phyloP scores from a whole-genome alignment of 2,329 filamentous ascomycete genomes.

The Verticillium tricorpus region DNA sequence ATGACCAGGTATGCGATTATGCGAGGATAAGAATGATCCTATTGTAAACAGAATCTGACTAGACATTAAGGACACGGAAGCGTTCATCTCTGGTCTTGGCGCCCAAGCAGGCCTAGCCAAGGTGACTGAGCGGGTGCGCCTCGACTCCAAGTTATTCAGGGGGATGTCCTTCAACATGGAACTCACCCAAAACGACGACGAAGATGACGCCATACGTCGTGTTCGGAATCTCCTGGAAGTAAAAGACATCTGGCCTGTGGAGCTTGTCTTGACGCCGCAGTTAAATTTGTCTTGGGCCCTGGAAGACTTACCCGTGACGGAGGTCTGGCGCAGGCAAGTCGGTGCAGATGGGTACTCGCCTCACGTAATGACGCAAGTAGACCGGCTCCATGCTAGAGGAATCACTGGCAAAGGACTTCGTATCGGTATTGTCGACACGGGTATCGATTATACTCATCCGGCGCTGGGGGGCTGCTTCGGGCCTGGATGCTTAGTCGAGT shows the following conservation, averaged over 20 bases:
- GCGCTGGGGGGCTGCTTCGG: slow-evolving; percentile 45
- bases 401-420: slow-evolving; percentile 46
- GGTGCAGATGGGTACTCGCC: slow-evolving; percentile 36
- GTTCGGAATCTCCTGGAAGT: slow-evolving; percentile 38
- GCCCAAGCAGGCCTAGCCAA: slow-evolving; percentile 7
- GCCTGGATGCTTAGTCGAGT: slow-evolving; percentile 35
- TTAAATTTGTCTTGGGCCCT: slow-evolving; percentile 37
- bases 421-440: slow-evolving; percentile 47
- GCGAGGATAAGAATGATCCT: no score
- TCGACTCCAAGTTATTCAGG: slow-evolving; percentile 26
- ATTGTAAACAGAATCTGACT: not conserved
- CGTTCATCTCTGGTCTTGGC: slow-evolving; percentile 8
- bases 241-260: slow-evolving; percentile 45
- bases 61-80: slow-evolving; percentile 1
- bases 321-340: slow-evolving; percentile 6
- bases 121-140: slow-evolving; percentile 13
- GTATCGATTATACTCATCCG: slow-evolving; percentile 39
- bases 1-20: slow-evolving; percentile 32
- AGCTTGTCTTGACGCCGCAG: slow-evolving; percentile 34
- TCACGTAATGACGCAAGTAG: slow-evolving; percentile 53
- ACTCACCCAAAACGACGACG: slow-evolving; percentile 28
- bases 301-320: not conserved
- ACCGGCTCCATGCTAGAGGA: slow-evolving; percentile 44
- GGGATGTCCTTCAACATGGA: slow-evolving; percentile 49
- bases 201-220: slow-evolving; percentile 33